These are phyloP conservation scores for Aristolochia contorta DNA, from an alignment of 164 flowering plant genomes.

Conservation along the genomic window DNA sequence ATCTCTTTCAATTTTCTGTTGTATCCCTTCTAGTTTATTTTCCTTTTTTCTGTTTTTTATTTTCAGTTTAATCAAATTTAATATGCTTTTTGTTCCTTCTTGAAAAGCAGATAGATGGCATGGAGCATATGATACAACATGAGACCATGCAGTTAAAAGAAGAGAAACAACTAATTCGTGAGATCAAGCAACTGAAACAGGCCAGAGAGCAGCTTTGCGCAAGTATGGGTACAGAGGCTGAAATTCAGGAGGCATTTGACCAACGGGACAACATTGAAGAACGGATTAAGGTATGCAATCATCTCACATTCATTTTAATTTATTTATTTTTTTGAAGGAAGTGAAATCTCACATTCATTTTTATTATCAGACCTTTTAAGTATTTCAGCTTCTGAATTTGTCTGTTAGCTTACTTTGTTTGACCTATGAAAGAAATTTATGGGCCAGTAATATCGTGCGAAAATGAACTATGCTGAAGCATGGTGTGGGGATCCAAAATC, in stretches of 20 bases:
- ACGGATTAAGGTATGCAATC: constrained; percentile 48
- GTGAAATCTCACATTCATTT: background rate
- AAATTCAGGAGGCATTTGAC: constrained; percentile 49
- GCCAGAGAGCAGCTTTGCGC: constrained; percentile 45
- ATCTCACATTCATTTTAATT: background rate
- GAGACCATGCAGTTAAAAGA: constrained; percentile 71
- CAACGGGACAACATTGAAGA: constrained; percentile 52
- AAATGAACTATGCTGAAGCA: too few species aligned
- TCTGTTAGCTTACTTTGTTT: too few species aligned
- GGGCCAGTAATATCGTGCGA: too few species aligned
- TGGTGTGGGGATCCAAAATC: too few species aligned
- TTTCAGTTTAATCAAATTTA: background rate
- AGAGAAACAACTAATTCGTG: constrained; percentile 69
- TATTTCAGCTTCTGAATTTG: too few species aligned
- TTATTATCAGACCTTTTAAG: too few species aligned
- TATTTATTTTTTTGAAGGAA: too few species aligned
- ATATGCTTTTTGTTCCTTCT: background rate
- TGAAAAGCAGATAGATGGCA: constrained; percentile 39
- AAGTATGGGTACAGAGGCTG: constrained; percentile 41
- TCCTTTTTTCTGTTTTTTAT: background rate
- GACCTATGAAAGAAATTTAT: too few species aligned
- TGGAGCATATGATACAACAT: constrained; percentile 67
- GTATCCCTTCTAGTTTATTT: background rate
- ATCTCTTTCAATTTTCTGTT: background rate
- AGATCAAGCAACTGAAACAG: constrained; percentile 64